Percentiles rank a stretch among this genome's conserved stretches.
These are phyloP conservation scores for Fraxinus xanthoxyloides DNA, from an alignment of 305 asterid genomes.

Conservation along the genomic window DNA sequence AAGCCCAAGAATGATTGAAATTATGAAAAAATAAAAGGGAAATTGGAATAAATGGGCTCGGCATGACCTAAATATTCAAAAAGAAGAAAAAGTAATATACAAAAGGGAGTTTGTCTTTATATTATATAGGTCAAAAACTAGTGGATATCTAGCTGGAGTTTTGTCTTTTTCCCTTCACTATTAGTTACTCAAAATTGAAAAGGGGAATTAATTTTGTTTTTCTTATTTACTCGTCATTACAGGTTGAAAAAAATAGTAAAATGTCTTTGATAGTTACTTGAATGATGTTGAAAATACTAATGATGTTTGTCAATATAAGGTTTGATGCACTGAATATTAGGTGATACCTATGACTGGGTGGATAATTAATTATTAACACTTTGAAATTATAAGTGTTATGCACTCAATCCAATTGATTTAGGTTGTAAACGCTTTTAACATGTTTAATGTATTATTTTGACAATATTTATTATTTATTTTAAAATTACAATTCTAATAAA, in stretches of 20 bases:
- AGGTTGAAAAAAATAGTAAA: not conserved
- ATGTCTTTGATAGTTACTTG: not conserved
- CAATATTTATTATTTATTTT: too few species aligned
- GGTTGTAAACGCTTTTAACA: too few species aligned
- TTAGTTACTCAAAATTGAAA: not conserved
- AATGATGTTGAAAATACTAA: not conserved
- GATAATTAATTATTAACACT: not conserved
- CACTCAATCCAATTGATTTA: too few species aligned
- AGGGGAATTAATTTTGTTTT: not conserved
- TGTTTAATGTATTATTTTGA: too few species aligned
- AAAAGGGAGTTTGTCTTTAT: not conserved
- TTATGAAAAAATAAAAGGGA: too few species aligned
- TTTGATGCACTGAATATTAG: not conserved
- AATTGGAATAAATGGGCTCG: not conserved
- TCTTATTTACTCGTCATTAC: not conserved
- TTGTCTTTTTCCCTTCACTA: not conserved
- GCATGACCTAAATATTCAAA: not conserved
- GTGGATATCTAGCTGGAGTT: too few species aligned
- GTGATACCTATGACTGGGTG: not conserved
- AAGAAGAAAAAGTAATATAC: not conserved
- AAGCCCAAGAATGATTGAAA: too few species aligned
- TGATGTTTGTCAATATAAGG: not conserved
- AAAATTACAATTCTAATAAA: too few species aligned
- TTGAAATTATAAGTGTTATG: not conserved
- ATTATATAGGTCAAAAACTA: not conserved